A percentile compares a stretch with the other conserved stretches of the same genome.
These are phyloP conservation scores for Teratosphaeria destructans DNA, from an alignment of 2,329 filamentous ascomycete genomes.

Conservation along the genomic window DNA sequence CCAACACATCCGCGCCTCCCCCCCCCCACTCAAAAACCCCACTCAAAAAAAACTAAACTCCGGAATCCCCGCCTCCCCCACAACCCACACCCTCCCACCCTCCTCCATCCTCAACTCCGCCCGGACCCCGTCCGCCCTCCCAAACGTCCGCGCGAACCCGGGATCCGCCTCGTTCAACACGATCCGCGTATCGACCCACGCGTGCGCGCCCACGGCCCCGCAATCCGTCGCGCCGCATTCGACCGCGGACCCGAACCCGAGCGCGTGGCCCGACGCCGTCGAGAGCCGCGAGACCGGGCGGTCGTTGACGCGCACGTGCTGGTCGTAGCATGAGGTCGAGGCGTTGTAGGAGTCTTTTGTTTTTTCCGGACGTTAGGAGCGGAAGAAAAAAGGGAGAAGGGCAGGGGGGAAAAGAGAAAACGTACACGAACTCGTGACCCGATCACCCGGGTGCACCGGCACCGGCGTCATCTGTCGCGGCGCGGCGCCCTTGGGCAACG, in stretches of 20 bases:
- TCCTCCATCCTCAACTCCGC: slow-evolving; percentile 32
- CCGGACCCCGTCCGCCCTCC: slow-evolving; percentile 26
- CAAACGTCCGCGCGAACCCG: slow-evolving; percentile 32
- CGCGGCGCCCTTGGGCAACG: not conserved
- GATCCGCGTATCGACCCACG: slow-evolving; percentile 33
- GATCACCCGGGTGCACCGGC: not conserved
- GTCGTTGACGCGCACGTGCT: slow-evolving; percentile 30
- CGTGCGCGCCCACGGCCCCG: slow-evolving; percentile 32
- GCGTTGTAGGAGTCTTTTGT: slow-evolving; percentile 17
- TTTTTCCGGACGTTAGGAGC: not conserved
- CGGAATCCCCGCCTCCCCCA: not conserved
- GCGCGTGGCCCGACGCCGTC: slow-evolving; percentile 17
- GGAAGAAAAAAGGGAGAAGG: not conserved
- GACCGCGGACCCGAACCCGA: slow-evolving; percentile 2
- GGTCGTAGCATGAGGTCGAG: slow-evolving; percentile 31
- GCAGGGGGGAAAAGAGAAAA: not conserved
- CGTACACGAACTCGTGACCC: not conserved
- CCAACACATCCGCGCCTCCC: too few species aligned
- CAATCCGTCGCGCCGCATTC: slow-evolving; percentile 24
- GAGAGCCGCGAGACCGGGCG: slow-evolving; percentile 33
- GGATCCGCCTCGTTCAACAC: slow-evolving; percentile 26
- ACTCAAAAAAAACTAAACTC: not conserved
- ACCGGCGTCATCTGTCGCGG: not conserved
- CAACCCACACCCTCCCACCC: slow-evolving; percentile 33
- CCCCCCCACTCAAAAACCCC: not conserved